Conservation (phyloP, 495 filamentous ascomycete genomes). For the Penicillium cosmopolitanum region DNA sequence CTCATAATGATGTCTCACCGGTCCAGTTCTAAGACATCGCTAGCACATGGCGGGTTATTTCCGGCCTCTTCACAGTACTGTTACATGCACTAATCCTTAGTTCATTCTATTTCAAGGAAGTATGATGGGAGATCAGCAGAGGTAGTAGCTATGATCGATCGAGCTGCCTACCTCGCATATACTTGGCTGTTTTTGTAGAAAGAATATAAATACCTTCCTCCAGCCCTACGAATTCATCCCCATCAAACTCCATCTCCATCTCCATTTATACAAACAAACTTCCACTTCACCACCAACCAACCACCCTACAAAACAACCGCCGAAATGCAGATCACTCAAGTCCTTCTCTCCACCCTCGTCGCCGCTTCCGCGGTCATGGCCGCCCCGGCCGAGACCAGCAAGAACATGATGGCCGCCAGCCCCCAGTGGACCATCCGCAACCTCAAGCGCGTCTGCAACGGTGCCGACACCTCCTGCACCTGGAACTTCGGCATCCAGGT, state of each 20-base stretch:
- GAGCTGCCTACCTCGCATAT: not conserved
- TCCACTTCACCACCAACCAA: constrained; percentile 8
- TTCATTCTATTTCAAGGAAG: constrained; percentile 15
- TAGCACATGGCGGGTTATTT: constrained; percentile 8
- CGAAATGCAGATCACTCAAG: constrained; percentile 51
- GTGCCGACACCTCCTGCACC: constrained; percentile 46
- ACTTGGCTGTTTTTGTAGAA: not conserved
- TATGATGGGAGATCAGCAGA: not conserved
- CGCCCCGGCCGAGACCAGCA: constrained; percentile 29
- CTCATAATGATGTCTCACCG: constrained; percentile 15
- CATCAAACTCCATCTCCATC: not conserved
- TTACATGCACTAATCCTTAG: constrained; percentile 19
- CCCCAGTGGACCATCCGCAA: constrained; percentile 52
- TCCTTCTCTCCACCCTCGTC: constrained; percentile 40
- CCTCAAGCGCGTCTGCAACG: constrained; percentile 54
- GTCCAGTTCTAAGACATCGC: constrained; percentile 17
- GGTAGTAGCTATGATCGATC: not conserved
- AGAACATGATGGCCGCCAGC: constrained; percentile 43
- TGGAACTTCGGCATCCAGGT: constrained; percentile 53
- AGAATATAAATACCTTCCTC: constrained; percentile 17
- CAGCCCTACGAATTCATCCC: not conserved
- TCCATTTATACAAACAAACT: not conserved
- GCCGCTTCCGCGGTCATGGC: constrained; percentile 45
- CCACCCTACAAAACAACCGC: constrained; percentile 9
- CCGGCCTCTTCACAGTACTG: constrained; percentile 7